Base-by-base conservation (phyloP, 345 rosid species). In the Sonneratia caseolaris region DNA sequence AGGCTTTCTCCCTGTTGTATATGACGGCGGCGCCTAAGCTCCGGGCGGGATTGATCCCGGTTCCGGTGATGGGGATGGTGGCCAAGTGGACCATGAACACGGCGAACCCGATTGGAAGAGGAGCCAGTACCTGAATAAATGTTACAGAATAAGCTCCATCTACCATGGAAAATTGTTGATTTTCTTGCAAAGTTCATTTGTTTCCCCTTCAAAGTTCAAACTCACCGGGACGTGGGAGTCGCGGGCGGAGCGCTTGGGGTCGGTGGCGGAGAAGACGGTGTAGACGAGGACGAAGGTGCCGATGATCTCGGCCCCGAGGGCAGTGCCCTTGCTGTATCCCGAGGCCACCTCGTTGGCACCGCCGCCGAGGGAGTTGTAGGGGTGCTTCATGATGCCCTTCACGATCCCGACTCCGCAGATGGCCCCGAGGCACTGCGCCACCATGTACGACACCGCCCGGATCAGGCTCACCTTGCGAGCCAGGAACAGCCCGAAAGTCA, bases 211-310 rank as follows among this genome's bases (percentile, higher is more conserved):
- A 42, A 42, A 9, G 3, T 47, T 47, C 14, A 9, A 47, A 47
- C 51, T 13, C 78, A 90, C 97, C 70, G 95, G 95, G 59, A 91
- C 82, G 53, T 91, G 96, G 11, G 97, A 91, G 82, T 91, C 97
- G 66, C 96, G 93, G 1, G 97, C 96, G 68, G 79, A 89, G 59
- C 97, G 85, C 80, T 91, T 91, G 14, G 97, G 97, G 82, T 91
- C 96, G 65, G 96, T 89, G 59, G 97, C 96, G 24, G 97, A 82
- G 86, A 87, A 87, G 53, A 89, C 94, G 1, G 91, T 84, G 90
- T 87, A 89, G 38, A 89, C 95, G 47, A 89, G 86, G 49, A 87
- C 87, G 24, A 89, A 87, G 14, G 94, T 87, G 43, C 94, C 91
- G 16, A 91, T 85, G 38, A 91, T 91, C 83, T 91, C 97, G 74